Percentiles rank a stretch among this genome's conserved stretches.
phyloP scores from a whole-genome alignment of 1,284 basidiomycete species.

The Leccinum angustisporum region DNA sequence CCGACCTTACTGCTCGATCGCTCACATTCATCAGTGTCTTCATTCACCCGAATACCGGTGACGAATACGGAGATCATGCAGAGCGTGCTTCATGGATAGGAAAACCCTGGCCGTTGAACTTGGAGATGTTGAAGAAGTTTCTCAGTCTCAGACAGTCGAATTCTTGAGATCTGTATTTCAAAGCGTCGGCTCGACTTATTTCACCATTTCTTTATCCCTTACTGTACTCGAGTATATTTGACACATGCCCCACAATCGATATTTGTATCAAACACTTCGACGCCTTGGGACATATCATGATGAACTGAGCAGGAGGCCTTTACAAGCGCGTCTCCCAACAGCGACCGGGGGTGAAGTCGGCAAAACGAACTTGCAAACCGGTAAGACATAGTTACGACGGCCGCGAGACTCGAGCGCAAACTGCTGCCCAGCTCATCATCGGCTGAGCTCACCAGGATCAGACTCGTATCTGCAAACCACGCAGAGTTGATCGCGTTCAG shows the following conservation, averaged over 20 bases:
- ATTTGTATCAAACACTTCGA: background rate
- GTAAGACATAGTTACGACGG: too few species aligned
- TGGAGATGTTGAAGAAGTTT: background rate
- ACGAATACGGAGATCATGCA: background rate
- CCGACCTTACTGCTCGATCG: background rate
- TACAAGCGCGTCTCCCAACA: too few species aligned
- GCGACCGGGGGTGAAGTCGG: too few species aligned
- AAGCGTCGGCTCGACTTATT: too few species aligned
- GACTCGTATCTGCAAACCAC: background rate
- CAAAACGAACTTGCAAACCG: too few species aligned
- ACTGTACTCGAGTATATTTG: too few species aligned
- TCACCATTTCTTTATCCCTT: too few species aligned
- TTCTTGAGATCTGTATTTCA: too few species aligned
- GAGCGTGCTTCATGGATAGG: background rate
- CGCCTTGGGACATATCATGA: too few species aligned
- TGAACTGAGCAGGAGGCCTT: too few species aligned
- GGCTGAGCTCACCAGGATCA: background rate
- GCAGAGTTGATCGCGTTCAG: background rate
- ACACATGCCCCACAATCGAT: too few species aligned
- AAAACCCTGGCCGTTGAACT: background rate
- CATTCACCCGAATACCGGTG: background rate
- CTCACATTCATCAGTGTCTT: conserved; percentile 8
- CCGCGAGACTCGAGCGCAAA: background rate
- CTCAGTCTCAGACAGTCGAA: background rate
- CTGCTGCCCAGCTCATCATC: too few species aligned